Evolutionary conservation across 331 rosid species (phyloP).

Genomic region (Telfairia occidentalis): DNA sequence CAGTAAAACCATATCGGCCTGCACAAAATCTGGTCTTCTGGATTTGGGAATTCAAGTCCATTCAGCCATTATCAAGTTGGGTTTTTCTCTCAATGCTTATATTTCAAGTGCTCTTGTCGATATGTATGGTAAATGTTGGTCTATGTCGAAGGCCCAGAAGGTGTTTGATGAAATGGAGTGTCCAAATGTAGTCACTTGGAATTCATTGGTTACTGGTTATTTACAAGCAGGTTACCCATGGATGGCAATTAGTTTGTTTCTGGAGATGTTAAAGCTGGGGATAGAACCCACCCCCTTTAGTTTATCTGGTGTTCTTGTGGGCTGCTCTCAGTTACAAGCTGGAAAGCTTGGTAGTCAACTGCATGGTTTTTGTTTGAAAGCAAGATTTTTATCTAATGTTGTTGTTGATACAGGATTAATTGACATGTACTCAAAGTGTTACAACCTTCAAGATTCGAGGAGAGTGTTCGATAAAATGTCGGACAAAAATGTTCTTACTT

Average conservation of each 20-base stretch:
- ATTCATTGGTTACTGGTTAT: slow-evolving; percentile 21
- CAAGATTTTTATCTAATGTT: slow-evolving; percentile 19
- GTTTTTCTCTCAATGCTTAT: slow-evolving; percentile 22
- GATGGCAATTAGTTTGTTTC: slow-evolving; percentile 19
- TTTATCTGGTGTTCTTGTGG: slow-evolving; percentile 26
- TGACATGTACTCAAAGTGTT: slow-evolving; percentile 35
- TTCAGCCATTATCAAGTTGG: slow-evolving; percentile 22
- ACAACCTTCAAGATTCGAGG: slow-evolving; percentile 22
- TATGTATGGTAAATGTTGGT: slow-evolving; percentile 23
- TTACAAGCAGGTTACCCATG: slow-evolving; percentile 17
- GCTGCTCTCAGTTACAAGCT: slow-evolving; percentile 28
- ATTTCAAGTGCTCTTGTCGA: slow-evolving; percentile 27
- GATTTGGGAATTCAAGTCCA: slow-evolving; percentile 20
- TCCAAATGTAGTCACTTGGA: slow-evolving; percentile 34
- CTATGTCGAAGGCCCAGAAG: slow-evolving; percentile 20
- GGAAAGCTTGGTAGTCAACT: slow-evolving; percentile 33
- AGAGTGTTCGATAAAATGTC: slow-evolving; percentile 27
- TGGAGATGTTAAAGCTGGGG: slow-evolving; percentile 22
- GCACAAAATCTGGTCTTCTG: slow-evolving; percentile 17
- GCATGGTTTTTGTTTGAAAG: slow-evolving; percentile 32
- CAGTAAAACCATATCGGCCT: slow-evolving; percentile 19
- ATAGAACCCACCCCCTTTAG: slow-evolving; percentile 27
- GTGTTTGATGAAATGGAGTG: slow-evolving; percentile 28
- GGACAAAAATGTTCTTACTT: slow-evolving; percentile 30
- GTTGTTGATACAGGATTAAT: slow-evolving; percentile 29